A percentile compares a stretch with the other conserved stretches of the same genome.
phyloP scores from a whole-genome alignment of 176 grass and related monocot genomes.

The Pharus latifolius region DNA sequence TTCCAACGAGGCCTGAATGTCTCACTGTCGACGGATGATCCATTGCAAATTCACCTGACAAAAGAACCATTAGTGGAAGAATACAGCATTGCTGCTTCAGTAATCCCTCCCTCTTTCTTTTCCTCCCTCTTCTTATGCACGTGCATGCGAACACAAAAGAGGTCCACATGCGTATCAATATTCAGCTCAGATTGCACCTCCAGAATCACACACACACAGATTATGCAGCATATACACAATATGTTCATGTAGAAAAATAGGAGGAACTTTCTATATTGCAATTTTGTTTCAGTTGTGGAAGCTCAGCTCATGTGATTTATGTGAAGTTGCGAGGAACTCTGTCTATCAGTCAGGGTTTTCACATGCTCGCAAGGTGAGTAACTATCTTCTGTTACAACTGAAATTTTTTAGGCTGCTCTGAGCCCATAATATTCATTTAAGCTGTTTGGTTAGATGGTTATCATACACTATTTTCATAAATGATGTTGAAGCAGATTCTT shows the following conservation, averaged over 20 bases:
- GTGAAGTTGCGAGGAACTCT: slow-evolving; percentile 94
- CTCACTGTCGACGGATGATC: slow-evolving; percentile 94
- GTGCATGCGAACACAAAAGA: not conserved
- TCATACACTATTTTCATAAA: not conserved
- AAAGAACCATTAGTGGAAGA: slow-evolving; percentile 99
- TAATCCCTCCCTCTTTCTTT: slow-evolving; percentile 24
- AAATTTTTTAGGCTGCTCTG: not conserved
- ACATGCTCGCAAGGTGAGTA: slow-evolving; percentile 71
- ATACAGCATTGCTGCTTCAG: slow-evolving; percentile 99
- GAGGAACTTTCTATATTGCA: not conserved
- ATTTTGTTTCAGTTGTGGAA: slow-evolving; percentile 79
- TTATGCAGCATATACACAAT: not conserved
- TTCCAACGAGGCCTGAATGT: slow-evolving; percentile 89
- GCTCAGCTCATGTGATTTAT: slow-evolving; percentile 95
- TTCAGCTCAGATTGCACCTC: not conserved
- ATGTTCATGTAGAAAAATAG: not conserved
- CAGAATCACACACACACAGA: not conserved
- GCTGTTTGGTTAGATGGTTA: too few relatives aligned
- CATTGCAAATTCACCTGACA: slow-evolving; percentile 98
- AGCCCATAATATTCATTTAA: not conserved
- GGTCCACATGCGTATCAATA: not conserved
- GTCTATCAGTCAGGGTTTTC: slow-evolving; percentile 97
- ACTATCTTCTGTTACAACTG: not conserved
- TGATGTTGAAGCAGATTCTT: not conserved
- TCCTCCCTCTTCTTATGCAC: not conserved